Percentiles rank a stretch among this genome's conserved stretches.
Conservation (phyloP, 352 stramenopile species). For the Phytophthora pinifolia region DNA sequence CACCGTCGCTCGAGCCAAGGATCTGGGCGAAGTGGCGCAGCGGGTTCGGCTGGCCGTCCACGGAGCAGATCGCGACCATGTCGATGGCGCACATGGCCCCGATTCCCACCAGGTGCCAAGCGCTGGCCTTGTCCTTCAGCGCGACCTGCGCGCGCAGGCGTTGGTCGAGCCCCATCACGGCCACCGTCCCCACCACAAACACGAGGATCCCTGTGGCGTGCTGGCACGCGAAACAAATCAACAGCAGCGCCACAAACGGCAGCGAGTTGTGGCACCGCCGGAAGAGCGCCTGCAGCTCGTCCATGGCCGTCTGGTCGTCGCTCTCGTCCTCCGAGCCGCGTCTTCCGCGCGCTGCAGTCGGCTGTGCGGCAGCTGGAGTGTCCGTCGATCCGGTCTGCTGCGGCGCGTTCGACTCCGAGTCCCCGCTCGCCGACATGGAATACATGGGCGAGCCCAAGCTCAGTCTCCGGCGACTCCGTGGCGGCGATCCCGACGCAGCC, state of each 20-base stretch:
- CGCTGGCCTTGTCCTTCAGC: conserved; percentile 74
- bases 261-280: conserved; percentile 72
- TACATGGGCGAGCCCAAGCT: conserved; percentile 24
- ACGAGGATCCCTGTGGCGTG: conserved; percentile 71
- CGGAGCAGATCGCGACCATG: conserved; percentile 55
- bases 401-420: conserved; percentile 16
- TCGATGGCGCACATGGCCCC: conserved; percentile 57
- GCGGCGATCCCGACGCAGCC: conserved; percentile 4
- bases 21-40: conserved; percentile 48
- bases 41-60: conserved; percentile 67
- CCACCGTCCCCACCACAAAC: conserved; percentile 61
- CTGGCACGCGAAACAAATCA: conserved; percentile 82
- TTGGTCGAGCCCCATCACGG: conserved; percentile 74
- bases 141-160: conserved; percentile 64
- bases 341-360: conserved; percentile 15
- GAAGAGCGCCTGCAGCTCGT: conserved; percentile 66
- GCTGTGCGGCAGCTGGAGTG: not conserved
- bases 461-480: conserved; percentile 18
- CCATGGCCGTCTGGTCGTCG: conserved; percentile 53
- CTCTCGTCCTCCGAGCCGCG: conserved; percentile 31
- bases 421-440: conserved; percentile 20
- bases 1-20: conserved; percentile 28
- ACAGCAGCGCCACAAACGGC: conserved; percentile 68
- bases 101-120: conserved; percentile 50
- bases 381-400: not conserved